Evolutionary conservation across 345 rosid genomes (phyloP), one percentile per base, ranked within the genome.

Genomic region (Chamaenerion angustifolium): DNA sequence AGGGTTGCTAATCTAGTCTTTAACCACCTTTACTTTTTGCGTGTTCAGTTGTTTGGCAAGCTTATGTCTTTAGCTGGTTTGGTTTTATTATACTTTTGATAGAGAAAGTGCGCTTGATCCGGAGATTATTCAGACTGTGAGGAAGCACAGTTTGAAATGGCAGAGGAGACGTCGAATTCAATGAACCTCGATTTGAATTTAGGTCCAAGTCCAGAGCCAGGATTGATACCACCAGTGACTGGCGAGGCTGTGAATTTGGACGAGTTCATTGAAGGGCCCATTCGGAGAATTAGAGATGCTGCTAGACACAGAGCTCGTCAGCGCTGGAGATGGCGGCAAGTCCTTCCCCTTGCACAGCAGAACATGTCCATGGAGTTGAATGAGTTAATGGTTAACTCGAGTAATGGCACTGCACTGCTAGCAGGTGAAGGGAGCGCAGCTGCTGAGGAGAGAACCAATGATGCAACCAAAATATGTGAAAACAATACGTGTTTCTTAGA

Each of bases 141-240:
- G 51, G 23, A 46, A 27, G 16, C 16, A n/a, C 16, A n/a, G 31
- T 13, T 58, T 31, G 58, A 55, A 56, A 83, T 85, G 95, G 85
- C 68, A 41, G 94, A 83, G 48, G 90, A 76, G 69, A 67, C 77
- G 56, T 71, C 82, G 27, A 89, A 83, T 53, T 70, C 88, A 21
- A 86, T 90, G 95, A 86, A 90, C 65, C 98, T 90, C 40, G 98
- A 90, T 70, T 78, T 90, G 85, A 90, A 90, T 62, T 76, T 90
- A 52, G 92, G 92, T 40, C 98, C 95, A 51, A 81, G 58, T 62
- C 88, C 92, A 41, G 98, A 81, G 69, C 61, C 74, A 12, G 81
- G 56, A 10, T 60, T 80, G 8, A 80, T 62, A 42, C 49, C 68
- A 3, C 49, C 68, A 4, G 42, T 74, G 7, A 68, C 58, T 46